phyloP scores from a whole-genome alignment of 2,329 filamentous ascomycete species.

The Emergomyces pasteurianus region DNA sequence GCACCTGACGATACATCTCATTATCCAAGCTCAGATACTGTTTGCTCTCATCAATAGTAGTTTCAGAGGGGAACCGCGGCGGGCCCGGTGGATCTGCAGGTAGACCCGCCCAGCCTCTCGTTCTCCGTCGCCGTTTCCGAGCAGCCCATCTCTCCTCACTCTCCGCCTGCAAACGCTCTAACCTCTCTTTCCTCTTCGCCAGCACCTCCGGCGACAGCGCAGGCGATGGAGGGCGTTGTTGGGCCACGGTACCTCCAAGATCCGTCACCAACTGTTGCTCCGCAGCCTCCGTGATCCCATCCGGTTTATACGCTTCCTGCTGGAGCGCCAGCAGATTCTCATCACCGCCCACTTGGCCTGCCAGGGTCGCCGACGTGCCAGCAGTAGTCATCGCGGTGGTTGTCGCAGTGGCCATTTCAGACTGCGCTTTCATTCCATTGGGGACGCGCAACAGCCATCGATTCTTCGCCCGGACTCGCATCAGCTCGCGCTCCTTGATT shows the following conservation, averaged over 20 bases:
- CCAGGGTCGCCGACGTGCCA: neutral
- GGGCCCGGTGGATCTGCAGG: conserved; percentile 56
- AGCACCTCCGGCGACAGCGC: conserved; percentile 37
- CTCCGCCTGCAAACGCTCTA: conserved; percentile 45
- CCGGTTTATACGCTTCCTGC: conserved; percentile 27
- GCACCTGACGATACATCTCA: conserved; percentile 50
- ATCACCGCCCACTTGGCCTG: conserved; percentile 21
- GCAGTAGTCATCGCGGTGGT: neutral
- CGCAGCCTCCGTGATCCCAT: conserved; percentile 18
- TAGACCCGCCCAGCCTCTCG: conserved; percentile 54
- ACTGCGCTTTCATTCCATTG: conserved; percentile 43
- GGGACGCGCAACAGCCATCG: conserved; percentile 53
- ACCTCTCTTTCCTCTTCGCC: conserved; percentile 43
- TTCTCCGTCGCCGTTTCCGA: conserved; percentile 56
- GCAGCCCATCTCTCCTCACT: conserved; percentile 50
- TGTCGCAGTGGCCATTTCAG: conserved; percentile 11
- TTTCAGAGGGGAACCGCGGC: conserved; percentile 69
- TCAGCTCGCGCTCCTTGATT: conserved; percentile 59
- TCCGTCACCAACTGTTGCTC: neutral
- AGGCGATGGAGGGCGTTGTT: conserved; percentile 15
- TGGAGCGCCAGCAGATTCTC: conserved; percentile 28
- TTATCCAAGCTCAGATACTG: conserved; percentile 54
- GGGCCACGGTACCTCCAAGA: neutral
- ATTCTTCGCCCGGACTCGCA: conserved; percentile 57
- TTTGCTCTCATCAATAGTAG: conserved; percentile 68